A percentile compares a stretch with the other conserved stretches of the same genome.
These are phyloP conservation scores for Trichoderma sp. DNA, from an alignment of 2,329 filamentous ascomycete genomes.

Conservation along the genomic window DNA sequence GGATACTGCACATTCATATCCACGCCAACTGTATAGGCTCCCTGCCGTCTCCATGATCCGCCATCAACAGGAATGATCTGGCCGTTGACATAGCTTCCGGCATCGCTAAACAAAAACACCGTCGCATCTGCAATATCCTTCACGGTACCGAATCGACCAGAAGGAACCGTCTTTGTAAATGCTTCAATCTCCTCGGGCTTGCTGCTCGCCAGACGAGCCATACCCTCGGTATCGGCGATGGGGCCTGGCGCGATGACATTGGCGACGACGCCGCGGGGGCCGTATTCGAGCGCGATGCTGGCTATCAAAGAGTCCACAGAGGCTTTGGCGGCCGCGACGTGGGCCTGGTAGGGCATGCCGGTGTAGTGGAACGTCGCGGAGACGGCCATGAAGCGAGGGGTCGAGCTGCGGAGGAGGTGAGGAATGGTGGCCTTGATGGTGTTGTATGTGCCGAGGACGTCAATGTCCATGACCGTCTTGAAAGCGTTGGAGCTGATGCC, in stretches of 20 bases:
- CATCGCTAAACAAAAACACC: conserved; percentile 83
- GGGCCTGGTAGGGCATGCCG: conserved; percentile 81
- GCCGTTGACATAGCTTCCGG: conserved; percentile 85
- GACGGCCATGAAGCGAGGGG: conserved; percentile 83
- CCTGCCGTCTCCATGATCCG: conserved; percentile 59
- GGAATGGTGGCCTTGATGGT: conserved; percentile 90
- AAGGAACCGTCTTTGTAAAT: conserved; percentile 60
- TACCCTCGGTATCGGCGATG: conserved; percentile 82
- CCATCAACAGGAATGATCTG: conserved; percentile 77
- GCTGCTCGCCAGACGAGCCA: conserved; percentile 62
- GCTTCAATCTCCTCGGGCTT: conserved; percentile 40
- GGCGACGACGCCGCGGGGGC: conserved; percentile 80
- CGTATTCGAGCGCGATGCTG: conserved; percentile 84
- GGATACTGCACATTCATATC: conserved; percentile 57
- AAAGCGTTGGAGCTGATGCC: conserved; percentile 87
- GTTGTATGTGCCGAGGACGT: conserved; percentile 91
- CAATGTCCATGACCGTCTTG: conserved; percentile 95
- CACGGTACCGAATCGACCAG: conserved; percentile 76
- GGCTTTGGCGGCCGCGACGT: conserved; percentile 91
- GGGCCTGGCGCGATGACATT: conserved; percentile 90
- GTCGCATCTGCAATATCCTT: conserved; percentile 93
- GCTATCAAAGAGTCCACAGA: conserved; percentile 84
- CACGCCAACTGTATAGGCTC: conserved; percentile 50
- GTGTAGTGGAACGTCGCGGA: conserved; percentile 92
- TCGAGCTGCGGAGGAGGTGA: conserved; percentile 75